A percentile compares a stretch with the other conserved stretches of the same genome.
Evolutionary conservation across 176 grass and related monocot genomes (phyloP).

Genomic region (Otatea glauca): DNA sequence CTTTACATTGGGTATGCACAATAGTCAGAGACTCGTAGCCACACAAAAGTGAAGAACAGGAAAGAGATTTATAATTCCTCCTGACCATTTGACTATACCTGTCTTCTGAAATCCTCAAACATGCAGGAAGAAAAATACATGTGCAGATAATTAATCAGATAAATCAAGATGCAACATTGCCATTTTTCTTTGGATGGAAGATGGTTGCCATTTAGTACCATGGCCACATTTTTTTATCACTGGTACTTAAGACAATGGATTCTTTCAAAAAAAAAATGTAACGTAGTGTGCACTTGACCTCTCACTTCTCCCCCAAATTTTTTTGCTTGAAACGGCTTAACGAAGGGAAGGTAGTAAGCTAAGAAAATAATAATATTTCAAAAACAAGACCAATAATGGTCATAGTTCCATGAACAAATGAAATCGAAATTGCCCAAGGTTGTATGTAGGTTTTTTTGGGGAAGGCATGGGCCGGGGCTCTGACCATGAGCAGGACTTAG

Average conservation of each 20-base stretch:
- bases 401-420: conserved; percentile 24
- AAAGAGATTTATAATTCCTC: not conserved
- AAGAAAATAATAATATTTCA: not conserved
- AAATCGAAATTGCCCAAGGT: not conserved
- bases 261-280: not conserved
- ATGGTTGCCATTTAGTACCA: not conserved
- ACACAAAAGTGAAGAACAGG: not conserved
- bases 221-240: not conserved
- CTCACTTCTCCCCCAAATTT: not conserved
- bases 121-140: not conserved
- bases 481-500: not conserved
- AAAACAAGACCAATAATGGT: not conserved
- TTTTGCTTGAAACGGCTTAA: not conserved
- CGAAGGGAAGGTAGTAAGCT: not conserved
- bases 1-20: not conserved
- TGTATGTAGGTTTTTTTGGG: not conserved
- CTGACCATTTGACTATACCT: not conserved
- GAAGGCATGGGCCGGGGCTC: not conserved
- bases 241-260: not conserved
- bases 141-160: not conserved
- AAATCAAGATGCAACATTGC: conserved; percentile 2
- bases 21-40: not conserved
- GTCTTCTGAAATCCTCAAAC: not conserved
- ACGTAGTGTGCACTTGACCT: not conserved
- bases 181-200: not conserved